These are phyloP conservation scores for Immersiella caudata DNA, from an alignment of 495 filamentous ascomycete genomes.

Conservation along the genomic window DNA sequence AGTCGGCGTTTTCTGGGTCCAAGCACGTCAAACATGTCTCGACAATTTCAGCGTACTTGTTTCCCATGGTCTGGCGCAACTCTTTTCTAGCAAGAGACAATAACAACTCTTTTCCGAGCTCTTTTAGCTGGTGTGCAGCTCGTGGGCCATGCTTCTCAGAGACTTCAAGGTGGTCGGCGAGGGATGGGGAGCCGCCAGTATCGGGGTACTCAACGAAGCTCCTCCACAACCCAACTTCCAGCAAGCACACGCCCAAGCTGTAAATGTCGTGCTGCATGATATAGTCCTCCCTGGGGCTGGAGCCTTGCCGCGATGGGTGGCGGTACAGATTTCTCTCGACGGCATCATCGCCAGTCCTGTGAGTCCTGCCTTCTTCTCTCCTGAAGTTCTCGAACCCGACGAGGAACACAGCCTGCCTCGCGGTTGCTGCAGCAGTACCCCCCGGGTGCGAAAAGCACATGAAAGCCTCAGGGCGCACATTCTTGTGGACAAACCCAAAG, in stretches of 20 bases:
- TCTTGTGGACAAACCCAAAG: constrained; percentile 60
- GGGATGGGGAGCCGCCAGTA: not conserved
- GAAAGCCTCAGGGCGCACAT: constrained; percentile 57
- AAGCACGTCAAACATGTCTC: constrained; percentile 60
- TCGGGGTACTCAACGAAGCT: constrained; percentile 44
- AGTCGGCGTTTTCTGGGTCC: constrained; percentile 49
- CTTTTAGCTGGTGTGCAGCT: not conserved
- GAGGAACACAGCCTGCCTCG: constrained; percentile 38
- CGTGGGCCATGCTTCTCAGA: not conserved
- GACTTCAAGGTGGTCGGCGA: not conserved
- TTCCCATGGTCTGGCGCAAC: constrained; percentile 55
- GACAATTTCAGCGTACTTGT: constrained; percentile 52
- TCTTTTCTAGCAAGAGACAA: constrained; percentile 40
- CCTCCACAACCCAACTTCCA: constrained; percentile 65
- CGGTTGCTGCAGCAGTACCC: not conserved
- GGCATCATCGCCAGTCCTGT: constrained; percentile 41
- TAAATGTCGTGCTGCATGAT: constrained; percentile 69
- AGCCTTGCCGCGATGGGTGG: constrained; percentile 57
- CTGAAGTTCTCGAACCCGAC: constrained; percentile 58
- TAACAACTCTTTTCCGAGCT: constrained; percentile 30
- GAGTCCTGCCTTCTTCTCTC: constrained; percentile 39
- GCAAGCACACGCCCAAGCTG: constrained; percentile 42
- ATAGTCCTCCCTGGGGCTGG: constrained; percentile 44
- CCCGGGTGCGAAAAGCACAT: constrained; percentile 40
- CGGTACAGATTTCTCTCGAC: constrained; percentile 60